Evolutionary conservation across 768 basidiomycete species (phyloP).

Genomic region (Psilocybe sp.): DNA sequence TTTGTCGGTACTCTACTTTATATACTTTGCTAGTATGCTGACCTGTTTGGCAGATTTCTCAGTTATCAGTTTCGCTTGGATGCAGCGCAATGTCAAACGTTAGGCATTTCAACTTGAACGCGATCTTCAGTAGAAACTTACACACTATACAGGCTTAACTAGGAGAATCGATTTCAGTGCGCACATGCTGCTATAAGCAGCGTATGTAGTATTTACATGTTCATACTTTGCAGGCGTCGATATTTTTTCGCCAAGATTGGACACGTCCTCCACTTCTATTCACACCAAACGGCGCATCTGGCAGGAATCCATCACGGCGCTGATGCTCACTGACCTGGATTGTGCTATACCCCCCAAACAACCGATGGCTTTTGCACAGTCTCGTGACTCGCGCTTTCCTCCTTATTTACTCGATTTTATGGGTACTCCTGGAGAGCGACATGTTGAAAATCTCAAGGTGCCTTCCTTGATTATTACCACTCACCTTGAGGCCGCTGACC

Average conservation of each 20-base stretch:
- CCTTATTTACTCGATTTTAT: constrained; percentile 67
- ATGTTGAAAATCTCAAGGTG: constrained; percentile 79
- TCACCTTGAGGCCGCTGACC: neutral
- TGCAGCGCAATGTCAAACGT: constrained; percentile 64
- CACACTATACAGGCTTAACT: constrained; percentile 41
- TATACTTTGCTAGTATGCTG: neutral
- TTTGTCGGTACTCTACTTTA: constrained; percentile 41
- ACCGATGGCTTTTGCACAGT: constrained; percentile 56
- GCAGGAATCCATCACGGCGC: constrained; percentile 72
- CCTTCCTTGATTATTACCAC: neutral
- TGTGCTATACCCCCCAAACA: constrained; percentile 59
- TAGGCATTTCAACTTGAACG: constrained; percentile 15
- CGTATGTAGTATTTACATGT: neutral
- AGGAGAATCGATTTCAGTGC: constrained; percentile 74
- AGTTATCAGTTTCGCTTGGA: constrained; percentile 48
- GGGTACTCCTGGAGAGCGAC: constrained; percentile 66
- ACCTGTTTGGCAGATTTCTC: constrained; percentile 53
- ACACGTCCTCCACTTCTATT: constrained; percentile 50
- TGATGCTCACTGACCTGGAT: constrained; percentile 59
- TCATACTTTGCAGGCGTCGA: constrained; percentile 54
- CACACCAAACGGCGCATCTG: constrained; percentile 73
- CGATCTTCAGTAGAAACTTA: constrained; percentile 1
- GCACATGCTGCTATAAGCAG: constrained; percentile 18
- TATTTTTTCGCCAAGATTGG: constrained; percentile 74
- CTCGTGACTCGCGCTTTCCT: constrained; percentile 54